Evolutionary conservation across 306 rosid species (phyloP), one percentile per base, ranked within the genome.

Genomic region (Pterocarpus santalinus): DNA sequence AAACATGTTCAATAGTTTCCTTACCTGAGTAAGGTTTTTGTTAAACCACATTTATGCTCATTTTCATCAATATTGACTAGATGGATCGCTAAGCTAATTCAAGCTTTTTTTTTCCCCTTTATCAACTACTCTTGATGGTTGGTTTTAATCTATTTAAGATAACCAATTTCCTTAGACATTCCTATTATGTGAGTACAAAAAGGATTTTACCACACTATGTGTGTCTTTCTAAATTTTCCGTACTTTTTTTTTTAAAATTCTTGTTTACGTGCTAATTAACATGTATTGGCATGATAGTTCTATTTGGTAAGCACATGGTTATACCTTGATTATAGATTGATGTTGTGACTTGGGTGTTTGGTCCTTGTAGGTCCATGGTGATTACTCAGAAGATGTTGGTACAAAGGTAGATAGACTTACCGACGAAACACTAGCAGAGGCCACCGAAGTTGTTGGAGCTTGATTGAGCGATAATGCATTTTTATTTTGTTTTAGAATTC

Each of bases 391-490:
- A 74, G 97, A 95, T 15, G 80, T 93, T 56, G 97, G 99, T 7
- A 79, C 83, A 3, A 95, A 91, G 92, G 91, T 95, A 38, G 99
- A 95, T 16, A 88, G 99, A 80, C 92, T 98, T 13, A 92, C 90
- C 0, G 98, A 95, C 0, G 99, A 93, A 41, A 53, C 88, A 10
- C 38, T 83, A 28, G 81, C 82, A 0, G 93, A 91, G 83, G 92
- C 91, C 47, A 47, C 91, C 0, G 97, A 95, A 84, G 65, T 91
- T 14, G 85, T 95, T 67, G 97, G 99, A 61, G n/a, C n/a, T n/a
- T 95, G 77, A 89, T 79, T 38, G 10, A 65, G 34, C 32, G 39
- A 58, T 63, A 7, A 64, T 65, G 63, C 14, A 15, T 47, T 41
- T 5, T 6, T 79, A 58, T 60, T 63, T 81, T 17, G 32, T 34